These are phyloP conservation scores for Linum tenue DNA, from an alignment of 345 rosid genomes.

Conservation along the genomic window DNA sequence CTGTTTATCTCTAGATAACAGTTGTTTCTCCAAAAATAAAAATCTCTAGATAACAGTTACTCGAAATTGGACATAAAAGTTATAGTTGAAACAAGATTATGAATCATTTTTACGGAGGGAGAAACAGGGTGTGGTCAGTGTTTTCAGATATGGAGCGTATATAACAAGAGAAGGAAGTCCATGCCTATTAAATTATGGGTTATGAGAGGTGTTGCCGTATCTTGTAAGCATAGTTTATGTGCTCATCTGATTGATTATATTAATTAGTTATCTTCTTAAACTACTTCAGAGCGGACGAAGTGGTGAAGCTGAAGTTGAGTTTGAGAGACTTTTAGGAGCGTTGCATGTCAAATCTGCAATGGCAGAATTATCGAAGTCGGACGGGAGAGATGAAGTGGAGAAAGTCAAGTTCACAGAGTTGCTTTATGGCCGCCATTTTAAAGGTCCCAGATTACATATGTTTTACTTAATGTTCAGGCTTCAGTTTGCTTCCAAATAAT, in stretches of 20 bases:
- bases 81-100: not conserved
- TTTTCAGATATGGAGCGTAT: not conserved
- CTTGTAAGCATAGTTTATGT: no score
- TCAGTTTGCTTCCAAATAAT: constrained; percentile 22
- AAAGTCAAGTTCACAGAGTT: constrained; percentile 58
- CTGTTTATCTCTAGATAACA: no score
- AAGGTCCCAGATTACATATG: constrained; percentile 34
- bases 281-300: constrained; percentile 65
- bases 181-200: no score
- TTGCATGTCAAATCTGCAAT: constrained; percentile 61
- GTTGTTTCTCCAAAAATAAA: no score
- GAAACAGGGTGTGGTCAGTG: not conserved
- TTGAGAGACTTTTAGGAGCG: constrained; percentile 77
- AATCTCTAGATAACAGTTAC: not conserved
- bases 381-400: constrained; percentile 56
- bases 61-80: not conserved
- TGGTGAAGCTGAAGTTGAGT: constrained; percentile 74
- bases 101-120: not conserved
- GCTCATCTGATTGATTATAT: no score
- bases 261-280: constrained; percentile 1
- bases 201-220: no score
- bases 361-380: constrained; percentile 66
- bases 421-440: constrained; percentile 56
- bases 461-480: not conserved
- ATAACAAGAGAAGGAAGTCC: not conserved